Percentiles rank a stretch among this genome's conserved stretches.
Evolutionary conservation across 495 filamentous ascomycete genomes (phyloP).

Genomic region (Talaromyces liani): DNA sequence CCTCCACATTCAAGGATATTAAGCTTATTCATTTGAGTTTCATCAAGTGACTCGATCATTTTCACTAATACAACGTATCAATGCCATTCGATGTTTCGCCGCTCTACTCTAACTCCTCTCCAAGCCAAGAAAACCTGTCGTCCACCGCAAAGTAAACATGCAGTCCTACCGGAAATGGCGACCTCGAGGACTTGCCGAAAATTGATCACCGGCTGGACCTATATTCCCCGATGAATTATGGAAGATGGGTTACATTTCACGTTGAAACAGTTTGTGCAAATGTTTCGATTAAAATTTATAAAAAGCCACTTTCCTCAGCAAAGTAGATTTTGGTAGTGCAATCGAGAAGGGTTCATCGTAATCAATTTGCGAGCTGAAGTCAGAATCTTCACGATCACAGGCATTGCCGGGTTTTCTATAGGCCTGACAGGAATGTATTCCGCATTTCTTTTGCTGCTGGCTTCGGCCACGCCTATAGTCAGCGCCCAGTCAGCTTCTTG

Average conservation of each 20-base stretch:
- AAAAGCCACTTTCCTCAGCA: not conserved
- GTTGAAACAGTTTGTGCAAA: not conserved
- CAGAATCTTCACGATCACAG: not conserved
- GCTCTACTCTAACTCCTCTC: not conserved
- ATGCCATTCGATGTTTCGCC: not conserved
- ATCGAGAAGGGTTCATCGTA: no score
- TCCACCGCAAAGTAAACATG: not conserved
- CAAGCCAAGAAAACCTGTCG: not conserved
- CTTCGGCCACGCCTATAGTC: not conserved
- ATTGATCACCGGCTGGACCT: conserved; percentile 1
- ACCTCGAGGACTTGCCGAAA: not conserved
- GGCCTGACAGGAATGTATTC: not conserved
- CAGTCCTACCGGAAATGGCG: not conserved
- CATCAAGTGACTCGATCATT: not conserved
- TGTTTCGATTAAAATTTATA: not conserved
- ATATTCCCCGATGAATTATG: conserved; percentile 1
- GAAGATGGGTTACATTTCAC: not conserved
- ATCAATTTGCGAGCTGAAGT: not conserved
- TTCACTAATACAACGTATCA: not conserved
- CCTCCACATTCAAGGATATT: not conserved
- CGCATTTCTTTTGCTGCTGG: not conserved
- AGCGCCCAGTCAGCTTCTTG: conserved; percentile 25
- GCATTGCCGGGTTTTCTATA: not conserved
- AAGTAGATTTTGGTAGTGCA: not conserved
- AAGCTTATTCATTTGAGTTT: not conserved